Conservation (phyloP, 2,329 filamentous ascomycete genomes). For the Sporothrix curviconia region DNA sequence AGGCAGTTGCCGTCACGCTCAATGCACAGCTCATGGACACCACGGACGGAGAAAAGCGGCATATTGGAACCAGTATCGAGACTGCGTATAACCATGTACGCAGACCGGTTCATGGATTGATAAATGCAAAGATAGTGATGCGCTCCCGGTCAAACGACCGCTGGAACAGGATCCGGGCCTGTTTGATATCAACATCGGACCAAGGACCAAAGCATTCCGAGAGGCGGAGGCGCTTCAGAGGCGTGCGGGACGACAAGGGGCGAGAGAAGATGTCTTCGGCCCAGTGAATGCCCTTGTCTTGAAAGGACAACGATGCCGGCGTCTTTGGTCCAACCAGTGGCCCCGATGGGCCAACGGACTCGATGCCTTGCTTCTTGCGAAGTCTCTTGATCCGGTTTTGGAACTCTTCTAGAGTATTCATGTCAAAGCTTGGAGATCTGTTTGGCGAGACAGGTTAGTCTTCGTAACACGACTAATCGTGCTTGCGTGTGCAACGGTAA, state of each 20-base stretch:
- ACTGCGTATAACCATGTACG: constrained; percentile 43
- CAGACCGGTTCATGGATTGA: constrained; percentile 37
- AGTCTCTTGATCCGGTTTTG: constrained; percentile 44
- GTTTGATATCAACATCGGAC: constrained; percentile 38
- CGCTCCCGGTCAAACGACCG: constrained; percentile 53
- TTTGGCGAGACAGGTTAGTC: neutral
- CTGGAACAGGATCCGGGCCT: constrained; percentile 48
- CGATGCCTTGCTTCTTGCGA: constrained; percentile 46
- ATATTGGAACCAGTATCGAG: constrained; percentile 32
- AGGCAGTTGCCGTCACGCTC: constrained; percentile 43
- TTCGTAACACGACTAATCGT: no score
- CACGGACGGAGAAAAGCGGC: constrained; percentile 43
- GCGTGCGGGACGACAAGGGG: constrained; percentile 44
- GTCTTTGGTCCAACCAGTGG: constrained; percentile 30
- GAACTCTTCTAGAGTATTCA: constrained; percentile 46
- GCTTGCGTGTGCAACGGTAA: no score
- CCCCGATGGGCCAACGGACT: constrained; percentile 19
- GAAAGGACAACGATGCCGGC: constrained; percentile 15
- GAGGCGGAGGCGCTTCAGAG: constrained; percentile 35
- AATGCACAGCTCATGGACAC: constrained; percentile 50
- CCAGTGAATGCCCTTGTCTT: constrained; percentile 41
- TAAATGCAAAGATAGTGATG: constrained; percentile 47
- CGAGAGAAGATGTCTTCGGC: constrained; percentile 54
- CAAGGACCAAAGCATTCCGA: constrained; percentile 43
- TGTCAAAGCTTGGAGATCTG: constrained; percentile 48